Conservation (phyloP, 176 grass and related monocot genomes). For the Zizania latifolia region DNA sequence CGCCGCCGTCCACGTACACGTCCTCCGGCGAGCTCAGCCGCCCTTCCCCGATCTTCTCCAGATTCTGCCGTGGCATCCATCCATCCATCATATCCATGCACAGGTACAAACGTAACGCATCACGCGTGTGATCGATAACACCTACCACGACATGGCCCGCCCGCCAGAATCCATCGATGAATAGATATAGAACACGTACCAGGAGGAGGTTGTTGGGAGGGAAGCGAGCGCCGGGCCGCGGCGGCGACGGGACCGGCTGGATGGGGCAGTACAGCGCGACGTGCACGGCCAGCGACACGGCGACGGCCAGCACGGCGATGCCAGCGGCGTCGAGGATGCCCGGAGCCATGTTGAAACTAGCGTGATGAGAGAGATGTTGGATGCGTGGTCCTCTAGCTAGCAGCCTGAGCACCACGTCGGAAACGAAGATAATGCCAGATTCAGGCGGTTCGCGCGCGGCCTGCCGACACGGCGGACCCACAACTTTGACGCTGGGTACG, state of each 20-base stretch:
- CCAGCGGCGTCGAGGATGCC: not conserved
- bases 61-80: constrained; percentile 9
- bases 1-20: constrained; percentile 52
- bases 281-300: constrained; percentile 34
- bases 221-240: constrained; percentile 8
- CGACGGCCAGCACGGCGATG: constrained; percentile 25
- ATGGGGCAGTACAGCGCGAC: constrained; percentile 54
- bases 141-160: not conserved
- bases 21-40: constrained; percentile 50
- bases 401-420: too few relatives aligned
- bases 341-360: not conserved
- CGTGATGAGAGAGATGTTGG: not conserved
- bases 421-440: too few relatives aligned
- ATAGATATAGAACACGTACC: too few relatives aligned
- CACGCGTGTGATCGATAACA: not conserved
- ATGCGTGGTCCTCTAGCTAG: too few relatives aligned
- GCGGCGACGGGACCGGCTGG: constrained; percentile 34
- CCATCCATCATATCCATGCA: too few relatives aligned
- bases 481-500: too few relatives aligned
- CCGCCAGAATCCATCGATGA: too few relatives aligned
- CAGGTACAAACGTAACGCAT: too few relatives aligned
- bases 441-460: too few relatives aligned
- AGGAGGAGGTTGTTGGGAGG: constrained; percentile 60
- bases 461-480: too few relatives aligned
- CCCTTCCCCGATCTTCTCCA: constrained; percentile 74